phyloP scores from a whole-genome alignment of 1,139 yeast species.

The Suhomyces bribrorum region DNA sequence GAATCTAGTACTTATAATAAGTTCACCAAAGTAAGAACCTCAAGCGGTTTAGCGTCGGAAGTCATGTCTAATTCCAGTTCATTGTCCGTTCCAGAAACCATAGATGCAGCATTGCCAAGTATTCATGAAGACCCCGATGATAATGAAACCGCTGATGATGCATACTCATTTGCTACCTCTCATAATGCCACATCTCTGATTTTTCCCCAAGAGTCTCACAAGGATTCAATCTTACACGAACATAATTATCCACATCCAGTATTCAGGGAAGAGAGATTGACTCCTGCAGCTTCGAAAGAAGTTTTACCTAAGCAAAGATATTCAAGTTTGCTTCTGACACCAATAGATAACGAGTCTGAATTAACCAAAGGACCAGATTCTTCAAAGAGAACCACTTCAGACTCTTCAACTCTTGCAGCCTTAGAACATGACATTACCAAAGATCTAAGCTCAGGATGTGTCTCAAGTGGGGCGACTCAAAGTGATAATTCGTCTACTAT shows the following conservation, averaged over 20 bases:
- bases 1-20: slow-evolving; percentile 31
- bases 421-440: slow-evolving; percentile 1
- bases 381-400: slow-evolving; percentile 6
- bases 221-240: slow-evolving; percentile 36
- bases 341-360: slow-evolving; percentile 8
- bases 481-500: slow-evolving; percentile 4
- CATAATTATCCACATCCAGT: slow-evolving; percentile 24
- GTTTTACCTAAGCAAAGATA: slow-evolving; percentile 21
- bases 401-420: slow-evolving; percentile 1
- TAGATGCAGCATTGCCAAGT: slow-evolving; percentile 43
- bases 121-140: slow-evolving; percentile 38
- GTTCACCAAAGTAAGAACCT: slow-evolving; percentile 36
- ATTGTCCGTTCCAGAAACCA: slow-evolving; percentile 44
- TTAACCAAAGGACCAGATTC: slow-evolving; percentile 2
- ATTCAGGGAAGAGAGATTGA: slow-evolving; percentile 35
- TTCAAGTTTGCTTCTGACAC: slow-evolving; percentile 23
- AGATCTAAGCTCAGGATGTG: neutral
- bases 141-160: slow-evolving; percentile 12
- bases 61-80: slow-evolving; percentile 30
- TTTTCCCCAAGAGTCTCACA: slow-evolving; percentile 4
- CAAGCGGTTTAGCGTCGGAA: slow-evolving; percentile 22
- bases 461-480: slow-evolving; percentile 6
- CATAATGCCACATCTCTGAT: slow-evolving; percentile 7
- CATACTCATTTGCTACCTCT: slow-evolving; percentile 9
- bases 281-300: slow-evolving; percentile 28